Evolutionary conservation across 169 alveolate genomes (phyloP).

Genomic region (Plasmodium sp.): DNA sequence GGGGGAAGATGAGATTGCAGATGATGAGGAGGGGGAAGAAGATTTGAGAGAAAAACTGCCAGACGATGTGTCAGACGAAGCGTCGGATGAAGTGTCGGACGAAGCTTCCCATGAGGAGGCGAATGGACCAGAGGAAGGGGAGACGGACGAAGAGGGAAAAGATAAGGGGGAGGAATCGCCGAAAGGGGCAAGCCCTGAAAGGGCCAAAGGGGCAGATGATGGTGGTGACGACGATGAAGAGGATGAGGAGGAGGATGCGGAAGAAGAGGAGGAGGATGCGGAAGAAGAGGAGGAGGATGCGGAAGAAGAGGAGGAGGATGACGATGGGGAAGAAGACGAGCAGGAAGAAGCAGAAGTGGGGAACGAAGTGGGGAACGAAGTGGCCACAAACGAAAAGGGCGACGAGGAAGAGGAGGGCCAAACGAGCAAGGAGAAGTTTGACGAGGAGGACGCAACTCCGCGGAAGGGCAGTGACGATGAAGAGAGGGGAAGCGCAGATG

Average conservation of each 20-base stretch:
- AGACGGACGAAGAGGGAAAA: slow-evolving; percentile 4
- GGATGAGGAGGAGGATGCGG: neutral
- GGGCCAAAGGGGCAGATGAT: neutral
- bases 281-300: neutral
- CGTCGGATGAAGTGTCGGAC: neutral
- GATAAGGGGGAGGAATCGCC: slow-evolving; percentile 4
- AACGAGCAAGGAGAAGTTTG: neutral
- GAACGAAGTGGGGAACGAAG: neutral
- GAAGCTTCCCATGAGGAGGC: slow-evolving; percentile 13
- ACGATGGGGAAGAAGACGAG: neutral
- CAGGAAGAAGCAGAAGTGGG: neutral
- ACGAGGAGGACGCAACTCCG: slow-evolving; percentile 8
- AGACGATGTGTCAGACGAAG: neutral
- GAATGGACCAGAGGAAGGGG: neutral
- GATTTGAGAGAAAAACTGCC: neutral
- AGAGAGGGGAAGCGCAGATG: neutral
- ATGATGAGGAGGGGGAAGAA: slow-evolving; percentile 12
- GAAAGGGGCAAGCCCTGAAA: neutral
- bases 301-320: neutral
- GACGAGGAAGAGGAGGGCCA: neutral
- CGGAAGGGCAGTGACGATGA: slow-evolving; percentile 7
- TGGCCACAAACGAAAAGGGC: neutral
- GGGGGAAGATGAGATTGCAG: neutral
- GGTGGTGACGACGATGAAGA: neutral
- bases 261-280: too few species aligned